phyloP scores from a whole-genome alignment of 1,284 basidiomycete species.

The Trametes pubescens region DNA sequence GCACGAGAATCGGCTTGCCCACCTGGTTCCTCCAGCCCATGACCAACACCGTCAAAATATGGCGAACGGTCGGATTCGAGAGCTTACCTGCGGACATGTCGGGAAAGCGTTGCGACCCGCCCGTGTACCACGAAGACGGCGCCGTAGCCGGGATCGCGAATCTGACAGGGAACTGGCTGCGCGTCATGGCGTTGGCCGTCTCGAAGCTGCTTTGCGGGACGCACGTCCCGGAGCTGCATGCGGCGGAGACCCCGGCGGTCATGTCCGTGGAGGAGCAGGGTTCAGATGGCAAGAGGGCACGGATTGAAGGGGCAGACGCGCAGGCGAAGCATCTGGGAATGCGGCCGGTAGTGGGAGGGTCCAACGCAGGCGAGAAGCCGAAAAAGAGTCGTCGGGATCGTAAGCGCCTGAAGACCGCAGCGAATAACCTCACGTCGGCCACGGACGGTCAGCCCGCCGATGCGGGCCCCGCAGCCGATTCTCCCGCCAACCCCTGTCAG shows the following conservation, averaged over 20 bases:
- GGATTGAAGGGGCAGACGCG: background rate
- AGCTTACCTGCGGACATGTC: background rate
- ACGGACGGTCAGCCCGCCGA: background rate
- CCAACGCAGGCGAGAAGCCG: background rate
- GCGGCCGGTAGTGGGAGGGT: background rate
- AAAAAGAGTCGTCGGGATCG: background rate
- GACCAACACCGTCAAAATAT: constrained; percentile 1
- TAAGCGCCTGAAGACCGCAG: background rate
- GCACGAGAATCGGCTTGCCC: constrained; percentile 4
- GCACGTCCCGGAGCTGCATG: constrained; percentile 2
- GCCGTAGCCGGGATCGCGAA: background rate
- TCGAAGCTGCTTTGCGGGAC: constrained; percentile 7
- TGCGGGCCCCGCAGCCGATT: too few species aligned
- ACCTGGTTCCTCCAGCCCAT: constrained; percentile 13
- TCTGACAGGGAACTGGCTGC: constrained; percentile 13
- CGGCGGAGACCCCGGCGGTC: too few species aligned
- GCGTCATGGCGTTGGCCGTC: constrained; percentile 3
- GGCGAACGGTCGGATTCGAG: background rate
- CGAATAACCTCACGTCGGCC: too few species aligned
- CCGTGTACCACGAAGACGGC: background rate
- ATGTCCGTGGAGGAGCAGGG: too few species aligned
- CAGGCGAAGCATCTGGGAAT: constrained; percentile 2
- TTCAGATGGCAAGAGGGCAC: too few species aligned
- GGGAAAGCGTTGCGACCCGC: background rate
- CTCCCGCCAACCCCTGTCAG: background rate